Conservation (phyloP, 2,329 filamentous ascomycete species). For the Eutypella sp. region DNA sequence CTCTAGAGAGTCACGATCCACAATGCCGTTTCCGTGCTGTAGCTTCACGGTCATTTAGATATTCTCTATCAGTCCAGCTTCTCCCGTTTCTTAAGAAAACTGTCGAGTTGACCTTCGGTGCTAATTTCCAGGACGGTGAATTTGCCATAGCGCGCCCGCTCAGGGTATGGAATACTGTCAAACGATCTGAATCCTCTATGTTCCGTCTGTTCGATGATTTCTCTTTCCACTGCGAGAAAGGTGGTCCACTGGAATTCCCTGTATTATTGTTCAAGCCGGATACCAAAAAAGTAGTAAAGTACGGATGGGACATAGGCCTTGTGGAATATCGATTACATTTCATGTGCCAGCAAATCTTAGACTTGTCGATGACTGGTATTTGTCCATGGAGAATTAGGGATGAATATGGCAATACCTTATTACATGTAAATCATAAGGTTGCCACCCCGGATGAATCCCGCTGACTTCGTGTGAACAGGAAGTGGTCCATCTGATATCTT, state of each 20-base stretch:
- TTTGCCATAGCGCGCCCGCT: background rate
- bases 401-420: background rate
- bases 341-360: background rate
- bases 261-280: too few relatives aligned
- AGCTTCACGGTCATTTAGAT: background rate
- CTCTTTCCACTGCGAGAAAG: too few relatives aligned
- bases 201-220: background rate
- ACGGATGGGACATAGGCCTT: background rate
- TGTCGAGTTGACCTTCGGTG: background rate
- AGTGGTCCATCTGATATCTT: background rate
- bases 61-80: background rate
- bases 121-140: background rate
- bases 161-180: background rate
- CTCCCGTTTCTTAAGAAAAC: background rate
- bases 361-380: background rate
- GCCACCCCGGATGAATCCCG: too few relatives aligned
- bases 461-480: background rate
- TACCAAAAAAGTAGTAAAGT: too few relatives aligned
- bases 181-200: background rate
- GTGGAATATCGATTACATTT: background rate
- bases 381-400: background rate
- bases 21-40: background rate
- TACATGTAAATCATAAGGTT: background rate
- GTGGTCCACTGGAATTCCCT: too few relatives aligned
- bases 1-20: background rate